Conservation (phyloP, 441 rosid species). For the Populus hybrid region DNA sequence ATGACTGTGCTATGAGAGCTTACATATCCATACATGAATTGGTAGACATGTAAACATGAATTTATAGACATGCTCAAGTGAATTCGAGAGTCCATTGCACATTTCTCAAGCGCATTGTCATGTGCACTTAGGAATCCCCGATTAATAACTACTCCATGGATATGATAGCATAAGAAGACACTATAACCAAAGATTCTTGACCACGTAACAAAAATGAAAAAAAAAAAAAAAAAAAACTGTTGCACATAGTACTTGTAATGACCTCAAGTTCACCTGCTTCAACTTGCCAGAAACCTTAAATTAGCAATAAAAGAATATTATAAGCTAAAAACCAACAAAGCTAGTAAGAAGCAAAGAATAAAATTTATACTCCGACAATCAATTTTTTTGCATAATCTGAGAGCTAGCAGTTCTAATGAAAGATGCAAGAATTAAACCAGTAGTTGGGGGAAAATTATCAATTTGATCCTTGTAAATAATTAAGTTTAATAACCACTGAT, state of each 20-base stretch:
- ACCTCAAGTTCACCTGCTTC: background rate
- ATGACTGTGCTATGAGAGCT: background rate
- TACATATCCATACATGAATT: background rate
- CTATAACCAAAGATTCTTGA: background rate
- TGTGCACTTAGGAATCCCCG: background rate
- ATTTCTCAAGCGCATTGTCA: background rate
- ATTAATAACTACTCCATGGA: background rate
- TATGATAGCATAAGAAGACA: background rate
- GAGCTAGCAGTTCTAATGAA: background rate
- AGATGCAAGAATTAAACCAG: background rate
- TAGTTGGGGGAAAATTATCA: too few species aligned
- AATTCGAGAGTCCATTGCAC: background rate
- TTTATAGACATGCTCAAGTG: background rate
- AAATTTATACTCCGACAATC: background rate
- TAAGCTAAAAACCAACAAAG: background rate
- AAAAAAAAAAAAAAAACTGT: too few species aligned
- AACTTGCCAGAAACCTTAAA: background rate
- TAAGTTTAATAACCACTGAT: background rate
- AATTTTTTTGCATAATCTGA: background rate
- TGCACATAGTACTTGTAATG: background rate
- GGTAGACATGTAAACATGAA: background rate
- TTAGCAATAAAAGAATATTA: background rate
- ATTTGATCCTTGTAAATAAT: background rate
- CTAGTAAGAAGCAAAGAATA: background rate
- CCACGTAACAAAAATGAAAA: background rate